Evolutionary conservation across 2,329 filamentous ascomycete genomes (phyloP), one percentile per base, ranked within the genome.

Genomic region (Triangularia verruculosa): DNA sequence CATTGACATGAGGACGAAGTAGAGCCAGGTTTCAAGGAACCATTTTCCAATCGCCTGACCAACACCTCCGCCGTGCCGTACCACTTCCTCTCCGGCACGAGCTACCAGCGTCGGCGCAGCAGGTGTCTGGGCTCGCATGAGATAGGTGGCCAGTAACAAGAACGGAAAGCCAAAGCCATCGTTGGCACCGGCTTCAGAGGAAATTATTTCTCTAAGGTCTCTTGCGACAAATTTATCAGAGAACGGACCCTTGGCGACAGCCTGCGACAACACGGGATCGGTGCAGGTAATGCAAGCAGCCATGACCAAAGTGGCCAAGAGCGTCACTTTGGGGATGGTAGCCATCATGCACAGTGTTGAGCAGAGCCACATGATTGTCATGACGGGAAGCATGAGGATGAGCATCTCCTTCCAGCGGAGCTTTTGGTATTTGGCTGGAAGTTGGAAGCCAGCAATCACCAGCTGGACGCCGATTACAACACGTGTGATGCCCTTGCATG

Each of bases 141-240:
- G 77, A 47, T 83, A 84, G 1, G 82, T 79, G 0, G 84, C 83
- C 1, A 88, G 77, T 75, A 87, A 80, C 4, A 88, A 76, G 60
- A 88, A 87, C 0, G 85, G 85, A 55, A 87, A 88, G 0, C 83
- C 85, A 47, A 88, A 85, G 0, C 86, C 85, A 66, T 88, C 86
- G 66, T 88, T 88, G 2, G 82, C 81, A 6, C 86, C 86, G 3
- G 75, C 85, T 66, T 88, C 86, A 0, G 85, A 80, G 0, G 85
- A 87, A 20, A 88, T 87, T 62, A 88, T 83, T 66, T 88, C 84
- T 27, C 85, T 80, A 3, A 88, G 75, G 2, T 80, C 78, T 1
- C 84, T 79, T 9, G 81, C 77, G 2, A 88, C 85, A 63, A 82
- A 88, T 64, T 86, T 86, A 68, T 88, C 85, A 0, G 86, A 79